phyloP scores from a whole-genome alignment of 768 basidiomycete genomes.

The Rhizopogon vinicolor region DNA sequence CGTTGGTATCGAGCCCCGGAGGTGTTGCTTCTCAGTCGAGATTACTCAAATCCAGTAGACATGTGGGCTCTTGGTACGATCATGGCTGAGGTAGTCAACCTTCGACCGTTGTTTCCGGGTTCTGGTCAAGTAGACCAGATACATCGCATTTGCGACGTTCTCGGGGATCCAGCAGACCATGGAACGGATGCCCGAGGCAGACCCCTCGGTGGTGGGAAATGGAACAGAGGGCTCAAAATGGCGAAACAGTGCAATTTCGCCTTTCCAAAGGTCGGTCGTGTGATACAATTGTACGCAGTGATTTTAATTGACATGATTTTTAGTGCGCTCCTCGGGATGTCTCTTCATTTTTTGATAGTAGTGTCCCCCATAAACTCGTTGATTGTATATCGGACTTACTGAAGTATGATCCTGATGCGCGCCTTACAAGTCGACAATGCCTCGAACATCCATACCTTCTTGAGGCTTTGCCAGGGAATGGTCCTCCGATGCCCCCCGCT shows the following conservation, averaged over 20 bases:
- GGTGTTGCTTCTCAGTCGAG: constrained; percentile 83
- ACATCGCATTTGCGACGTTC: constrained; percentile 81
- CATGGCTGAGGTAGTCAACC: constrained; percentile 93
- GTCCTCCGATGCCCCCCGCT: constrained; percentile 57
- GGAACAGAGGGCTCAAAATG: constrained; percentile 83
- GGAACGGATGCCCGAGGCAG: constrained; percentile 68
- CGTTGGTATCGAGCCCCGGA: constrained; percentile 99
- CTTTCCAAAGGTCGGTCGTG: constrained; percentile 75
- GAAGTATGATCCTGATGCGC: constrained; percentile 84
- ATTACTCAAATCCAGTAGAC: constrained; percentile 96
- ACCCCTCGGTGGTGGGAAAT: constrained; percentile 80
- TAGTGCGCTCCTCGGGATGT: constrained; percentile 67
- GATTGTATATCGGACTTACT: constrained; percentile 91
- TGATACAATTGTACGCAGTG: neutral
- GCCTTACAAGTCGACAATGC: constrained; percentile 84
- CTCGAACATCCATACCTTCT: constrained; percentile 85
- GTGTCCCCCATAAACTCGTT: constrained; percentile 74
- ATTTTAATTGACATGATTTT: constrained; percentile 5
- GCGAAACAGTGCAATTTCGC: constrained; percentile 81
- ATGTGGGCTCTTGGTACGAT: constrained; percentile 99
- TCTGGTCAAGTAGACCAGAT: constrained; percentile 92
- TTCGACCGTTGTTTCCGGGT: constrained; percentile 94
- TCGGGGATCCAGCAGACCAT: constrained; percentile 90
- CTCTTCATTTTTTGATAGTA: constrained; percentile 70
- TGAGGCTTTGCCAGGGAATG: constrained; percentile 68